Evolutionary conservation across 768 basidiomycete species (phyloP), one percentile per base, ranked within the genome.

Genomic region (Lenzites betulinus): DNA sequence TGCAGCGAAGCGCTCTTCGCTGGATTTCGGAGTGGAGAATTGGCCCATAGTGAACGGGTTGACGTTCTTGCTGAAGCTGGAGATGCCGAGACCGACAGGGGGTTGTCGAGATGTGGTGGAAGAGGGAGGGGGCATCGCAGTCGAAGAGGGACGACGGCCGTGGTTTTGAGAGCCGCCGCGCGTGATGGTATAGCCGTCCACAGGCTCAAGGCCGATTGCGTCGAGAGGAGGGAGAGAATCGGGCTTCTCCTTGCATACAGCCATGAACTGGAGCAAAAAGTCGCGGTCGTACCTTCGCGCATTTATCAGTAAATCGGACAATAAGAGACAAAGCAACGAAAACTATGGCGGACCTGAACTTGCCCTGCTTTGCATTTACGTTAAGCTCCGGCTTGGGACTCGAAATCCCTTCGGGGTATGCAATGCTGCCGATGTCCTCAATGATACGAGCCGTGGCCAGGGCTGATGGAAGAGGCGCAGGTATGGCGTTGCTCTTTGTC

Each of bases 201-300:
- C 79, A 11, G 92, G 89, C 69, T 95, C 93, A 53, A 98, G 84
- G 56, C 96, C 96, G 67, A 98, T 89, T 11, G 89, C 88, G 65
- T 94, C 93, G 55, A 98, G 83, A 61, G 93, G 85, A 41, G 94
- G 93, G 26, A 98, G 87, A 56, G 83, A 81, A 54, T 92, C 93
- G 3, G 97, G 96, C 75, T 95, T 95, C 77, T 98, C 96, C 74
- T 87, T 92, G 81, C 97, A 99, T 61, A 96, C 76, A 23, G 78
- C 76, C 92, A 97, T 95, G 78, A 99, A 99, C 72, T 99, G 96
- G 60, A 99, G 76, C 25, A 99, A 83, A 86, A 99, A 99, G 20
- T 95, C 93, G 36, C 95, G 93, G 73, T 98, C 94, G 72, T 99
- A 99, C 69, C 96, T 93, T 62, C 23, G 36, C 15, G 18, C 28